A percentile compares a stretch with the other conserved stretches of the same genome.
Evolutionary conservation across 108 stramenopile species (phyloP).

Genomic region (Cyclotella atomus): DNA sequence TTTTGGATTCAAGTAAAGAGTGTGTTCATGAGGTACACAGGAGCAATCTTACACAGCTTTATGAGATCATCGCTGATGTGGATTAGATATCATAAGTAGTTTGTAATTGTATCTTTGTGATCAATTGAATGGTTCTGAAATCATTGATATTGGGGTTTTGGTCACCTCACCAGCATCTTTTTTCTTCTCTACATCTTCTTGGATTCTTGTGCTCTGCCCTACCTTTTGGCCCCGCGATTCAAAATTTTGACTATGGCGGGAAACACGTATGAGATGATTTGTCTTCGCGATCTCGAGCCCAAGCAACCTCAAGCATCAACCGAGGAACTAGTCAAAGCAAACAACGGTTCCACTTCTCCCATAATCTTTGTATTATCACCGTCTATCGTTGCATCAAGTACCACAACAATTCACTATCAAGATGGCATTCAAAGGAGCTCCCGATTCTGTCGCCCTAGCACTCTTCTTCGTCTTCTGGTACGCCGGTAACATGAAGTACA

Average conservation of each 20-base stretch:
- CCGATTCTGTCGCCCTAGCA: constrained; percentile 44
- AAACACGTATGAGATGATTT: constrained; percentile 2
- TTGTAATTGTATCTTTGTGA: neutral
- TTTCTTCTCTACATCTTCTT: no score
- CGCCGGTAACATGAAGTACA: constrained; percentile 67
- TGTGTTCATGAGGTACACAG: constrained; percentile 1
- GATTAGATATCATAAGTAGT: neutral
- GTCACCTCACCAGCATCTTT: no score
- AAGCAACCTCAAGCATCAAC: no score
- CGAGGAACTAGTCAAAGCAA: no score
- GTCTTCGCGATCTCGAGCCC: no score
- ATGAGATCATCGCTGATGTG: neutral
- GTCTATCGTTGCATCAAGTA: neutral
- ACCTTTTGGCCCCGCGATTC: no score
- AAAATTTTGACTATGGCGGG: no score
- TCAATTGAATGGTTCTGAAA: neutral
- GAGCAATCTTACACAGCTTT: neutral
- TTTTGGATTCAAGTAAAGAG: neutral
- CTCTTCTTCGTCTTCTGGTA: constrained; percentile 62
- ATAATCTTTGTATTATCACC: no score
- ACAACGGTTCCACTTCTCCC: no score
- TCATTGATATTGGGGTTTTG: neutral
- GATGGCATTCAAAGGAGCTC: constrained; percentile 53
- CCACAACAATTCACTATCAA: neutral
- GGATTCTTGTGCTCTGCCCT: no score